Evolutionary conservation across 306 rosid genomes (phyloP).

Genomic region (Alnus rubra): DNA sequence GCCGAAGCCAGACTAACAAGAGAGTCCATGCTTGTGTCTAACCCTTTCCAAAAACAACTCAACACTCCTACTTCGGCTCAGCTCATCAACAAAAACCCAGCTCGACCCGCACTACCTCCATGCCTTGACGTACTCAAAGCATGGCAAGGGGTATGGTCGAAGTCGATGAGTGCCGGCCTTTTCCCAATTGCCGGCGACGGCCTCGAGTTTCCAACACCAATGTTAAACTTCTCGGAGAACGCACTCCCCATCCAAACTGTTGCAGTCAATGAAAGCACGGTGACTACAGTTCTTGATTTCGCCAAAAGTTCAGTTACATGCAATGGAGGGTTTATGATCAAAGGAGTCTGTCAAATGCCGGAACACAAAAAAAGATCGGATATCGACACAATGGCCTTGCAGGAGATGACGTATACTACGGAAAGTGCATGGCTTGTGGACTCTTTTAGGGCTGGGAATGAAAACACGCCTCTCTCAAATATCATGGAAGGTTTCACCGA

Average conservation of each 20-base stretch:
- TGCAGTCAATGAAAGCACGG: conserved; percentile 7
- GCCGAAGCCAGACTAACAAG: conserved; percentile 42
- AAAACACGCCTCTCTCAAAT: conserved; percentile 11
- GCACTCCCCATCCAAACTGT: conserved; percentile 3
- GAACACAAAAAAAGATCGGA: background rate
- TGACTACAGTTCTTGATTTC: background rate
- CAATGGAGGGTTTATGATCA: background rate
- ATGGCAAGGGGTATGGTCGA: conserved; percentile 53
- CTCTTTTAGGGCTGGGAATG: no score
- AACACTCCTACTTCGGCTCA: background rate
- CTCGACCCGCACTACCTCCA: conserved; percentile 28
- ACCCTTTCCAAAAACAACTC: background rate
- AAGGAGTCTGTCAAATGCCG: no score
- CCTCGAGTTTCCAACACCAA: conserved; percentile 46
- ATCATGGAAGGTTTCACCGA: conserved; percentile 22
- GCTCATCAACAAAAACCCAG: conserved; percentile 18
- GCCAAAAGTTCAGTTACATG: background rate
- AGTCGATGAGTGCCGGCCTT: background rate
- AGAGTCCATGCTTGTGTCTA: conserved; percentile 24
- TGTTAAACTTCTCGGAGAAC: conserved; percentile 34
- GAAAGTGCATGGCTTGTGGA: no score
- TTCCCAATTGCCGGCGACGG: conserved; percentile 17
- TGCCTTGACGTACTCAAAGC: conserved; percentile 58
- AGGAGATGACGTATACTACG: no score
- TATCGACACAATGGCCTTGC: no score